Evolutionary conservation across 2,329 filamentous ascomycete species (phyloP).

Genomic region (Fusarium succisae): DNA sequence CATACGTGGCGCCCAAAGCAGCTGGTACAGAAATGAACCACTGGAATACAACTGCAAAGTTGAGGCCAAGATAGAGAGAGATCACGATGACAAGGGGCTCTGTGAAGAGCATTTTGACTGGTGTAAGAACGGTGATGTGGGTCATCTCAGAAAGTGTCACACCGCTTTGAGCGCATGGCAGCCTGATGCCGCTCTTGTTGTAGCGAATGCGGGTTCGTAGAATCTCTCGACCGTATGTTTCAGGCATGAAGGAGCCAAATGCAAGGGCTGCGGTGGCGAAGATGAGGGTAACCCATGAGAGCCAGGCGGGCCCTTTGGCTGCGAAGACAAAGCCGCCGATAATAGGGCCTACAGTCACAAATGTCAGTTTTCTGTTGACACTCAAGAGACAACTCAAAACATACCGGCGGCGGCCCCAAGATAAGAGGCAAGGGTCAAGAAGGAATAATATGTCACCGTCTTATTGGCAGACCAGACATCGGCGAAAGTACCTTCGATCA

Average conservation of each 20-base stretch:
- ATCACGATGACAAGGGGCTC: not conserved
- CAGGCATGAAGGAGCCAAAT: constrained; percentile 2
- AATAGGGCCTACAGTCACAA: not conserved
- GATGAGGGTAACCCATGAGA: not conserved
- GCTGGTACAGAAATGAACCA: not conserved
- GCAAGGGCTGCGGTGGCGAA: not conserved
- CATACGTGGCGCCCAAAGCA: not conserved
- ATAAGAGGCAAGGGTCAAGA: not conserved
- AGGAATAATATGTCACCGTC: not conserved
- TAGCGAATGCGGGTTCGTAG: not conserved
- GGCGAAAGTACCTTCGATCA: not conserved
- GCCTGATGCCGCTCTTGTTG: not conserved
- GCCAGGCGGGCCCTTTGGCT: not conserved
- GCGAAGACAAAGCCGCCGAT: not conserved
- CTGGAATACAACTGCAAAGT: not conserved
- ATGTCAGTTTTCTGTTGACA: not conserved
- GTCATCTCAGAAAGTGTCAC: not conserved
- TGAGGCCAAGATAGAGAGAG: not conserved
- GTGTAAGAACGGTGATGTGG: not conserved
- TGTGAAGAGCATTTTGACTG: not conserved
- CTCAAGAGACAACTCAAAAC: accelerated
- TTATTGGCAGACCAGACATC: constrained; percentile 1
- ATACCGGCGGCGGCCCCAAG: not conserved
- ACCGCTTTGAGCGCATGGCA: not conserved
- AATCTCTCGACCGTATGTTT: not conserved